phyloP scores from a whole-genome alignment of 2,329 filamentous ascomycete genomes.

The Arthrinium phaeospermum region DNA sequence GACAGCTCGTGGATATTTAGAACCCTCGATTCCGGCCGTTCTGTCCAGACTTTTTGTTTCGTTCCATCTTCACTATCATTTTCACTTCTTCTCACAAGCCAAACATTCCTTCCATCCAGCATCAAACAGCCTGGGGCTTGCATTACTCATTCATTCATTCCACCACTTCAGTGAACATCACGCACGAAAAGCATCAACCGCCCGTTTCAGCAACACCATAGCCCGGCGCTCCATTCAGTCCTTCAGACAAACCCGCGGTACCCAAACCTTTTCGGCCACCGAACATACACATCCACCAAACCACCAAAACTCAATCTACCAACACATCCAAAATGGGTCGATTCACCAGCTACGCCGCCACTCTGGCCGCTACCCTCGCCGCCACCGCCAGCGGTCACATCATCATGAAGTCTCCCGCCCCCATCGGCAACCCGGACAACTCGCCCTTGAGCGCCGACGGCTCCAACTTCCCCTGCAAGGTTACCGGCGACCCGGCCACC shows the following conservation, averaged over 20 bases:
- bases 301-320: neutral
- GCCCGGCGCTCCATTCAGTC: slow-evolving; percentile 16
- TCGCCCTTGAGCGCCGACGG: slow-evolving; percentile 55
- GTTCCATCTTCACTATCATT: slow-evolving; percentile 10
- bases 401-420: slow-evolving; percentile 62
- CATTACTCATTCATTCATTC: slow-evolving; percentile 12
- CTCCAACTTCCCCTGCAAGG: slow-evolving; percentile 72
- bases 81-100: slow-evolving; percentile 16
- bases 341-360: slow-evolving; percentile 34
- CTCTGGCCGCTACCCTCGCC: slow-evolving; percentile 54
- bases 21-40: neutral
- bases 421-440: slow-evolving; percentile 58
- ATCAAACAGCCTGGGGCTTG: slow-evolving; percentile 8
- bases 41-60: slow-evolving; percentile 5
- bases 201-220: slow-evolving; percentile 14
- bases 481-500: slow-evolving; percentile 36
- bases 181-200: slow-evolving; percentile 9
- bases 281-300: neutral
- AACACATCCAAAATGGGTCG: slow-evolving; percentile 18
- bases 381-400: slow-evolving; percentile 65
- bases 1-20: neutral
- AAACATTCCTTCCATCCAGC: slow-evolving; percentile 9
- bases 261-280: neutral
- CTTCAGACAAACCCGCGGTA: slow-evolving; percentile 11
- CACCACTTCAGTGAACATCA: slow-evolving; percentile 6